Percentiles rank a stretch among this genome's conserved stretches.
Evolutionary conservation across 1,284 basidiomycete genomes (phyloP).

Genomic region (Rugosomyces carneus): DNA sequence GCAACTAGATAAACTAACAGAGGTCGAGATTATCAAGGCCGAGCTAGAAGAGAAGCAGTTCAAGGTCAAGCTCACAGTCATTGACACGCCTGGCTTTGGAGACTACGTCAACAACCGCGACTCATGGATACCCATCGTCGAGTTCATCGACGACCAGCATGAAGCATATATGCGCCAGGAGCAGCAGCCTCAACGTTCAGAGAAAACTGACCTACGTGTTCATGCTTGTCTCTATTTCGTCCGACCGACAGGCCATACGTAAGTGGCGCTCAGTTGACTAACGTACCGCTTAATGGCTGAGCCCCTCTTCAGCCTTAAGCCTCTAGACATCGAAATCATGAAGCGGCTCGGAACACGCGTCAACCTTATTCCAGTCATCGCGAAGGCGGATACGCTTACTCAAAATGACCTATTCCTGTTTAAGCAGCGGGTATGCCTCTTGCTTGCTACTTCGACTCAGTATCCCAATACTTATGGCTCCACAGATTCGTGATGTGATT

Average conservation of each 20-base stretch:
- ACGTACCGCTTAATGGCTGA: neutral
- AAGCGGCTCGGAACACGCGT: slow-evolving; percentile 88
- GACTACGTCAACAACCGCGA: slow-evolving; percentile 96
- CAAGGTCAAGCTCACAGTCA: slow-evolving; percentile 91
- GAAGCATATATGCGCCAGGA: no score
- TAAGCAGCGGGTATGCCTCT: slow-evolving; percentile 77
- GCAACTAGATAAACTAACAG: slow-evolving; percentile 98
- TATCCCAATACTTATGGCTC: no score
- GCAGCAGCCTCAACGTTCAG: no score
- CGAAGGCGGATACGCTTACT: slow-evolving; percentile 92
- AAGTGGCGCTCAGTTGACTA: slow-evolving; percentile 21
- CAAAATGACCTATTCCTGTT: slow-evolving; percentile 83
- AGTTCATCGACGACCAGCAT: slow-evolving; percentile 96
- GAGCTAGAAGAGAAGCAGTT: slow-evolving; percentile 98
- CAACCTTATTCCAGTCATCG: slow-evolving; percentile 98
- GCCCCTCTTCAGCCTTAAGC: slow-evolving; percentile 90
- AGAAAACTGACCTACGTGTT: slow-evolving; percentile 90
- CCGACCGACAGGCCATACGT: slow-evolving; percentile 63
- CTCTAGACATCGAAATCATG: slow-evolving; percentile 98
- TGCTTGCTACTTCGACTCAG: no score
- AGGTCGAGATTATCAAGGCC: slow-evolving; percentile 96
- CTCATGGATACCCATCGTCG: slow-evolving; percentile 97
- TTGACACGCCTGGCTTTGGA: slow-evolving; percentile 97
- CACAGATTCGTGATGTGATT: no score
- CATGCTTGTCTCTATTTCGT: slow-evolving; percentile 98